A percentile compares a stretch with the other conserved stretches of the same genome.
These are phyloP conservation scores for Coemansia sp. DNA, from an alignment of 192 early-diverging fungal genomes.

Conservation along the genomic window DNA sequence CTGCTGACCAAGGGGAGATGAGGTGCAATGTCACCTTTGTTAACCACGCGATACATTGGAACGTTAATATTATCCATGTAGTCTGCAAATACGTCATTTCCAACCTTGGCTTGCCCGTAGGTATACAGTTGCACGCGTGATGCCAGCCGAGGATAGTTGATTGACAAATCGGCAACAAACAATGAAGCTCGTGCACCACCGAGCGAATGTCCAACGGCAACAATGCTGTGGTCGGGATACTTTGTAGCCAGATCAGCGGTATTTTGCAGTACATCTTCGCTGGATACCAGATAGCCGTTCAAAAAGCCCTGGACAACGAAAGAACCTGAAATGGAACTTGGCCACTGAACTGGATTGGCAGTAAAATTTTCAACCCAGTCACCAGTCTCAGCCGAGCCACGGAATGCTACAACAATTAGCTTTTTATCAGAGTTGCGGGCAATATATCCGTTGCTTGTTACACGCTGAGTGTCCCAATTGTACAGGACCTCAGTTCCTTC, in stretches of 20 bases:
- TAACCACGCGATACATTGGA: constrained; percentile 21
- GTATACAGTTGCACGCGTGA: constrained; percentile 25
- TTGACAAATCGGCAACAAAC: constrained; percentile 33
- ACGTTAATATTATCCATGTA: constrained; percentile 28
- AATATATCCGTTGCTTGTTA: constrained; percentile 32
- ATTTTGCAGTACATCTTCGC: constrained; percentile 5
- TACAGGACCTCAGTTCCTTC: constrained; percentile 22
- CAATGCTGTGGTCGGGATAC: constrained; percentile 32
- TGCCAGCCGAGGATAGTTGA: constrained; percentile 7
- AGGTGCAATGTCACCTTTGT: constrained; percentile 40
- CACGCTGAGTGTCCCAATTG: constrained; percentile 15
- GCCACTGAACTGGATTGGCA: constrained; percentile 8
- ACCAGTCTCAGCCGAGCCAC: constrained; percentile 16
- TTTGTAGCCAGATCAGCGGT: constrained; percentile 8
- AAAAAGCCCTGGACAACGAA: constrained; percentile 23
- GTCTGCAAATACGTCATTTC: constrained; percentile 31
- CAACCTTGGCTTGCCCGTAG: constrained; percentile 41
- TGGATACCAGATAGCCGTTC: constrained; percentile 20
- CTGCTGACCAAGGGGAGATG: constrained; percentile 18
- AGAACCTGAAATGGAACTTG: neutral
- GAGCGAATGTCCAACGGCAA: constrained; percentile 42
- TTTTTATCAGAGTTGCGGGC: constrained; percentile 18
- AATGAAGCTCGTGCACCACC: constrained; percentile 40
- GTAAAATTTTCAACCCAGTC: constrained; percentile 23
- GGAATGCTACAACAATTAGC: constrained; percentile 26